Conservation (phyloP, 305 asterid species). For the Ajuga reptans region DNA sequence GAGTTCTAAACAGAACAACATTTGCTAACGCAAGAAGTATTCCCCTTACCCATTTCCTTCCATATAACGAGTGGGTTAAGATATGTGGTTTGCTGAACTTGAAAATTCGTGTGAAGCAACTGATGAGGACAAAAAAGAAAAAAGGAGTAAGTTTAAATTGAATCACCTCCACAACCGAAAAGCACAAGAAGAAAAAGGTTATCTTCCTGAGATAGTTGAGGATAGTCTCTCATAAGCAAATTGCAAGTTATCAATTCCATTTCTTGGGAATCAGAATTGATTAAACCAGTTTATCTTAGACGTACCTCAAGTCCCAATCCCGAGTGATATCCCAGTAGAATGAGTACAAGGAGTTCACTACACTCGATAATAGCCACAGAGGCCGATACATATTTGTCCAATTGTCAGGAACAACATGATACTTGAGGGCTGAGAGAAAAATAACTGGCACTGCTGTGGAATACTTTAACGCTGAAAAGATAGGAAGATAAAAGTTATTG, state of each 20-base stretch:
- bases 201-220: neutral
- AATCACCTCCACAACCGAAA: neutral
- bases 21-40: conserved; percentile 16
- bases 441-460: conserved; percentile 94
- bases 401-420: conserved; percentile 71
- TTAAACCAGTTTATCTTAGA: neutral
- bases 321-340: conserved; percentile 81
- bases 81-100: conserved; percentile 74
- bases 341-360: conserved; percentile 78
- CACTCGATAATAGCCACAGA: conserved; percentile 84
- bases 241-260: neutral
- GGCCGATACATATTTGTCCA: conserved; percentile 78
- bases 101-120: conserved; percentile 93
- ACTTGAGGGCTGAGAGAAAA: conserved; percentile 88
- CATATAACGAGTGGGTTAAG: conserved; percentile 51
- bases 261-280: neutral
- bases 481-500: conserved; percentile 24
- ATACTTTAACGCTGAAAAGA: conserved; percentile 86
- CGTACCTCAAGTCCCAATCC: conserved; percentile 97
- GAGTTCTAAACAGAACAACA: neutral
- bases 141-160: neutral
- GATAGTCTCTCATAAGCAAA: conserved; percentile 2
- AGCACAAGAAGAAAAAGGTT: neutral
- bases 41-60: conserved; percentile 78
- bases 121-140: conserved; percentile 27